Base-by-base conservation (phyloP, 495 filamentous ascomycete genomes). In the Filosporella fistucella region DNA sequence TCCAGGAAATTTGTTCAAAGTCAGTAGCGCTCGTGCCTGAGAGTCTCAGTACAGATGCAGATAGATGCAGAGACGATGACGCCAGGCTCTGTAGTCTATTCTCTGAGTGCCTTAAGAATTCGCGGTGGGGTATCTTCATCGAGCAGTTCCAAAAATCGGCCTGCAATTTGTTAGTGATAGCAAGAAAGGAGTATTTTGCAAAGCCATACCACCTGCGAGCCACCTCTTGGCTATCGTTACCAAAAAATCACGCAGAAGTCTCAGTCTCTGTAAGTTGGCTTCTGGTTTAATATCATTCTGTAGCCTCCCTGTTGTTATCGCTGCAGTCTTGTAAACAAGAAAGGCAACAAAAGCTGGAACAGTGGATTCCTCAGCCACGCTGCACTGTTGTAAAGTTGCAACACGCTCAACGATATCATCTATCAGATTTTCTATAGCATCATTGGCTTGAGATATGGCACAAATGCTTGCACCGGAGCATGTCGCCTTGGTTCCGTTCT, bases 241-340 rank as follows among this genome's bases (percentile, higher is more conserved):
- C 37, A 53, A 30, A 26, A 37, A 47, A 42, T 38, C 23, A 14
- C 50, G 34, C 23, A 53, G 35, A 42, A 30, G 22, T 36, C 44
- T 47, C 24, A 53, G 39, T 16, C 20, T 47, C n/a, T 43, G 21
- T 26, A 47, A 14, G 30, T 21, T 23, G 9, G 28, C 44, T 13
- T 47, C 39, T 28, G 29, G 22, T 16, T 44, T 23, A 47, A 6
- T 47, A 37, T 35, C n/a, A 9, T 35, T 42, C 17, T n/a, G 16
- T 20, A 53, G 28, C 30, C 36, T 35, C 28, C 32, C 43, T 2
- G 50, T 53, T 13, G 38, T 21, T 16, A 47, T 47, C 20, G 37
- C 36, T 43, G 50, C 50, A 24, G 50, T 44, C 44, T 47, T 47
- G 23, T 47, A 53, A 18, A 53, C 43, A 14, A 53, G 30, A 42